A percentile compares a stretch with the other conserved stretches of the same genome.
Evolutionary conservation across 164 flowering plant genomes (phyloP).

Genomic region (Chimonanthus praecox): DNA sequence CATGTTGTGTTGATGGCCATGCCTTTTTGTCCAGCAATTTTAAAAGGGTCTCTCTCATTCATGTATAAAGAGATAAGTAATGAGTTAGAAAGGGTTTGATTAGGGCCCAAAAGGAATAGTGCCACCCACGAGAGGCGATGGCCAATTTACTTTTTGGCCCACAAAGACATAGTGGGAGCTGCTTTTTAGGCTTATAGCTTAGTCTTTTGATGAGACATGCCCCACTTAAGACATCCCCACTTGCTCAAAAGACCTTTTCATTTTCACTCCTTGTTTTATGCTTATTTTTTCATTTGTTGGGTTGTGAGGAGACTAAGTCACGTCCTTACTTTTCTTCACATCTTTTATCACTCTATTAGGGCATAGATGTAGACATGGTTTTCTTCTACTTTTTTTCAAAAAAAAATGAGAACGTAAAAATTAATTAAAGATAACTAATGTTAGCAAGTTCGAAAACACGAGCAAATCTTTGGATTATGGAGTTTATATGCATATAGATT

Average conservation of each 20-base stretch:
- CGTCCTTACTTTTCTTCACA: neutral
- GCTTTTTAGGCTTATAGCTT: conserved; percentile 24
- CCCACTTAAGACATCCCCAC: conserved; percentile 18
- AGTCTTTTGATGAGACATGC: conserved; percentile 35
- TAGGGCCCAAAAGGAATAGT: neutral
- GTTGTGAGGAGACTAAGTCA: neutral
- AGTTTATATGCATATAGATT: no score
- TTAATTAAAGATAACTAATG: no score
- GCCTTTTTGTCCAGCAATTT: conserved; percentile 7
- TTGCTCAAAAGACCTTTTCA: neutral
- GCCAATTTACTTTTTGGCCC: conserved; percentile 26
- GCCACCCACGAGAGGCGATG: neutral
- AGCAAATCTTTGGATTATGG: no score
- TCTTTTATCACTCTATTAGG: neutral
- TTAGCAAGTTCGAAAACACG: no score
- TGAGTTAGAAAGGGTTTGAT: neutral
- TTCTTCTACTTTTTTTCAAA: neutral
- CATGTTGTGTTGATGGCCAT: neutral
- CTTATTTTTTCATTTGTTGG: neutral
- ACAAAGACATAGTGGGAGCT: conserved; percentile 22
- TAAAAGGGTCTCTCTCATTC: neutral
- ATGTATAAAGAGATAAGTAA: neutral
- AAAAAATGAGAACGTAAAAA: no score
- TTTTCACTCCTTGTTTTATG: neutral
- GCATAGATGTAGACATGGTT: neutral